Percentiles rank a stretch among this genome's conserved stretches.
These are phyloP conservation scores for Saksenaea oblongispora DNA, from an alignment of 371 early-diverging fungal genomes.

Conservation along the genomic window DNA sequence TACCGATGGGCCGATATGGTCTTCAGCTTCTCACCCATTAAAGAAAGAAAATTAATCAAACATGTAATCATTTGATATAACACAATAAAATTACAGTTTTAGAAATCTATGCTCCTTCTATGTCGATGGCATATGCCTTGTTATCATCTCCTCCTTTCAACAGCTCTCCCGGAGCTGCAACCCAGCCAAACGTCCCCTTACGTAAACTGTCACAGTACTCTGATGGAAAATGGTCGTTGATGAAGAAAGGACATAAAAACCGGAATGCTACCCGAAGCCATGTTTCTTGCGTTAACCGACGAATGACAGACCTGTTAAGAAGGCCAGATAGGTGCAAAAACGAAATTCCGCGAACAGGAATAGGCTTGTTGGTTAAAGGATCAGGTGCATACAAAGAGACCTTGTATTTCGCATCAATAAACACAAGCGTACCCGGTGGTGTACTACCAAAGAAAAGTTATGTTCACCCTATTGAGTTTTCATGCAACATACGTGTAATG, in stretches of 20 bases:
- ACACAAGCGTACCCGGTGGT: conserved; percentile 58
- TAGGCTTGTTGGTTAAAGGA: conserved; percentile 28
- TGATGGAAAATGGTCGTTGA: conserved; percentile 60
- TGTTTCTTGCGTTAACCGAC: conserved; percentile 46
- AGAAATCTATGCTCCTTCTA: too few relatives aligned
- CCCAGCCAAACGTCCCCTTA: conserved; percentile 40
- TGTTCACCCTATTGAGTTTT: background rate
- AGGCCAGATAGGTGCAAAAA: conserved; percentile 59
- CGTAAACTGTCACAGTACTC: conserved; percentile 52
- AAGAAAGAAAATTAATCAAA: too few relatives aligned
- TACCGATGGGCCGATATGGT: too few relatives aligned
- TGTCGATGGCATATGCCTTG: too few relatives aligned
- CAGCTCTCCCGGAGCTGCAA: background rate
- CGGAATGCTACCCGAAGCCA: conserved; percentile 51
- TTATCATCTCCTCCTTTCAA: background rate
- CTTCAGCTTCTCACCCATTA: too few relatives aligned
- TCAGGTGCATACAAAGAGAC: conserved; percentile 51
- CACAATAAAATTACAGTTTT: too few relatives aligned
- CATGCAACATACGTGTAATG: conserved; percentile 20
- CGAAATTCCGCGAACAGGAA: conserved; percentile 52
- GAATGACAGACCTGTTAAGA: conserved; percentile 46
- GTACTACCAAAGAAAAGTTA: conserved; percentile 28
- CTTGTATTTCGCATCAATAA: conserved; percentile 49
- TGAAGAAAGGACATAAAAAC: conserved; percentile 52
- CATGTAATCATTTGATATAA: too few relatives aligned